Evolutionary conservation across 1,284 basidiomycete species (phyloP), one percentile per base, ranked within the genome.

Genomic region (Puccinia polysora): DNA sequence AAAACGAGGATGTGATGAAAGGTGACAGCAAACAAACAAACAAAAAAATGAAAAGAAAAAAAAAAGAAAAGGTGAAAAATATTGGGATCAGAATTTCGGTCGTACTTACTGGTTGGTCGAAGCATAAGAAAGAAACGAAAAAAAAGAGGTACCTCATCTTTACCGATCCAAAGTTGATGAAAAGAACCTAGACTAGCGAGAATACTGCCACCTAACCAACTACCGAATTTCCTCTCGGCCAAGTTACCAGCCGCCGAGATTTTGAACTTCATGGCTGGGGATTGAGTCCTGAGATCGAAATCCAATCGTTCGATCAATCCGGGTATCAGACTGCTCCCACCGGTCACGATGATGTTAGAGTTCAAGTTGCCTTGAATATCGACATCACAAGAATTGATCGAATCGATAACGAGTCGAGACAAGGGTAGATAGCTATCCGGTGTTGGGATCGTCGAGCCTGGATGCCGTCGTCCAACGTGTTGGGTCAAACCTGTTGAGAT

Each of bases 121-220:
- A 20, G 5, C 14, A 65, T 7, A 2, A 32, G 23, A 32, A 15
- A 6, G 30, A 14, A 38, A n/a, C 18, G 8, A 14, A 20, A 56
- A 38, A 20, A 25, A 67, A 1, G 18, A 43, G 20, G 15, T 40
- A 71, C 68, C 56, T 95, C 91, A 79, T 93, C 90, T 78, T 84
- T 86, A 78, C 89, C 91, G 77, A 94, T 90, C 91, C 91, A 94
- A 45, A 94, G 82, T 78, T 97, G 93, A 80, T 97, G 93, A 85
- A 97, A 97, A 15, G 92, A 95, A 32, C 94, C 94, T 77, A 97
- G 81, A 78, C 89, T 92, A 0, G 89, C 91, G 68, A 97, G 83
- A 75, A 97, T 93, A 75, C 89, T 91, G 30, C 93, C 93, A 18
- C 93, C 93, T 7, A 97, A 83, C 94, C 94, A 97, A 18, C 88